phyloP scores from a whole-genome alignment of 352 stramenopile genomes.

The Thalassiosira ordinaria region DNA sequence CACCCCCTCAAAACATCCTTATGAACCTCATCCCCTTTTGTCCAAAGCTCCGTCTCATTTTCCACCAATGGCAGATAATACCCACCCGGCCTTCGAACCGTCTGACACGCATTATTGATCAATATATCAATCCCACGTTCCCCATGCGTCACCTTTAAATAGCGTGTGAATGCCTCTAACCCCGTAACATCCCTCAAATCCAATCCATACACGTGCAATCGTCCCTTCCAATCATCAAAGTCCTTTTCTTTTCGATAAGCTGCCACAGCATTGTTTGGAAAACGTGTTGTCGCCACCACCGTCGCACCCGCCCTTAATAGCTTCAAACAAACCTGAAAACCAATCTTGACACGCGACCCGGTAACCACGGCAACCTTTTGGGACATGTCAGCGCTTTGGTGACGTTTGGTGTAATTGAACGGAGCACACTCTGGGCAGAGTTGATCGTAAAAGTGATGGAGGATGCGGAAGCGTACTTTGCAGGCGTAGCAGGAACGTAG shows the following conservation, averaged over 20 bases:
- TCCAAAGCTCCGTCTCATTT: conserved; percentile 81
- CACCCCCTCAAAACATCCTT: conserved; percentile 69
- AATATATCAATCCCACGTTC: conserved; percentile 90
- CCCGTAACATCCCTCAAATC: conserved; percentile 93
- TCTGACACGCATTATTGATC: conserved; percentile 97
- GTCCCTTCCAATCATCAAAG: conserved; percentile 90
- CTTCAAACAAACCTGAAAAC: conserved; percentile 93
- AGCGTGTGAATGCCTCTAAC: conserved; percentile 92
- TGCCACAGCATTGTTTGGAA: conserved; percentile 91
- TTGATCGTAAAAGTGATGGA: conserved; percentile 94
- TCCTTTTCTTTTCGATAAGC: conserved; percentile 90
- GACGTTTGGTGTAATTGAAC: conserved; percentile 93
- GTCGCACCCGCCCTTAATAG: conserved; percentile 89
- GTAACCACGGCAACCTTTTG: conserved; percentile 91
- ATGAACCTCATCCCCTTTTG: conserved; percentile 65
- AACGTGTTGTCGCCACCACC: conserved; percentile 92
- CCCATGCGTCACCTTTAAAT: conserved; percentile 83
- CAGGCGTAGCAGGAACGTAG: conserved; percentile 94
- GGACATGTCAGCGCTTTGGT: conserved; percentile 89
- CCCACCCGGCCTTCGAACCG: conserved; percentile 90
- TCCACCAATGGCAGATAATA: conserved; percentile 93
- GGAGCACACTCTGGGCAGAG: conserved; percentile 92
- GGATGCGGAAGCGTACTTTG: conserved; percentile 90
- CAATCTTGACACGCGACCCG: conserved; percentile 94
- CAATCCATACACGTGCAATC: conserved; percentile 92